Base-by-base conservation (phyloP, 2,329 filamentous ascomycete species). In the Samsoniella hepiali region DNA sequence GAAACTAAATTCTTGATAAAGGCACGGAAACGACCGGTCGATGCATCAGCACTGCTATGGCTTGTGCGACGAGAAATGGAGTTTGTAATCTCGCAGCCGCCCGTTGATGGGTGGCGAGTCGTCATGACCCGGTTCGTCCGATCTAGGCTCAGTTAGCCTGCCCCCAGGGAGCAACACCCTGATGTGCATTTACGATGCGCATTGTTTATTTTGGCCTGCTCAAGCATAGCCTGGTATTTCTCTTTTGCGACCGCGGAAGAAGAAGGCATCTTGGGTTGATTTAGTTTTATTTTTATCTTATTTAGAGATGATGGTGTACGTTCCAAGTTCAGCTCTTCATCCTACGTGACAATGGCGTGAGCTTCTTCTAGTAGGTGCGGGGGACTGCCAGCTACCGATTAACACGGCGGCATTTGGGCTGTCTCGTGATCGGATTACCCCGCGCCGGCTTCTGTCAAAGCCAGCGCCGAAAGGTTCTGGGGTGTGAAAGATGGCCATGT, bases 1-100 rank as follows among this genome's bases (percentile, higher is more conserved):
- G 64, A 65, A 3, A 64, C 27, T 3, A 65, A 22, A 53, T 65
- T 65, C 58, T 64, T 65, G 29, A 64, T 56, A 42, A 65, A 61
- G 10, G 64, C 44, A 6, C 62, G 62, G 47, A 65, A 64, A 17
- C 64, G 62, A 13, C 64, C 64, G 13, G 32, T 42, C n/a, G 51
- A 36, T 11, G 49, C 62, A 17, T 57, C 54, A 5, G 57, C 36
- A 49, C 64, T 64, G 29, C 64, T 62, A 29, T 65, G 62, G 44
- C 64, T 65, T 15, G 62, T 61, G 1, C 64, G 58, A 38, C 64
- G 64, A 5, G 51, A 62, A 36, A 65, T 65, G 7, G 64, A 65
- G 34, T 65, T 65, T 29, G 64, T 56, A 3, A 64, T 34, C 44
- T 59, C 64, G 54, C 64, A 64, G 40, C 62, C 32, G n/a, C 64